Evolutionary conservation across 1,139 yeast genomes (phyloP), one percentile per base, ranked within the genome.

Genomic region (Debaryomyces subglobosus): DNA sequence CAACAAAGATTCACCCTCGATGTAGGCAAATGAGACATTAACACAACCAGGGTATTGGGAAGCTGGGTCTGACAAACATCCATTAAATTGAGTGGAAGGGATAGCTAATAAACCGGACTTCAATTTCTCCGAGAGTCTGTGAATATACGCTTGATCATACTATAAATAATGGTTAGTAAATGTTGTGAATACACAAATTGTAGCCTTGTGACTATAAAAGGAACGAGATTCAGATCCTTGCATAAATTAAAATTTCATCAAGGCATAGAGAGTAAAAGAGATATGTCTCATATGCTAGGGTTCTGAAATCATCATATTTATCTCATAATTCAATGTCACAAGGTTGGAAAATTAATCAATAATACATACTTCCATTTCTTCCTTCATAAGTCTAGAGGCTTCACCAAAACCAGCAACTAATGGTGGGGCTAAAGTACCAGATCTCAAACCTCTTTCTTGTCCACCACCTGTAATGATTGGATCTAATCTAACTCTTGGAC

Each of bases 391-490:
- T 64, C 96, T 81, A 42, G 97, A 96, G 27, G 99, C 99, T 71
- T 94, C 98, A 54, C 99, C 99, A 64, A 94, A 90, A 0, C 99
- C 99, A 15, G 92, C 88, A 43, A 94, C 89, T 61, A 92, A 79
- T 27, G 99, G 96, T 16, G 99, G 96, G 3, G 99, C 94, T 64
- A 94, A 79, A 30, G 99, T 94, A 53, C 99, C 99, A 7, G 96
- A 89, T 71, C 99, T 82, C 61, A 94, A 78, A 53, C 99, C 99
- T 73, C 99, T 86, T 74, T 94, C 99, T 74, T 94, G 99, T 47
- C 99, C 99, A 69, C 99, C 99, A 59, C 99, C 99, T 53, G 91
- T 87, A 58, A 94, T 88, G 51, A 94, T 77, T 32, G 99, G 97
- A 57, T 92, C 97, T 56, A 94, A 69, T 80, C 99, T 86, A 47